Base-by-base conservation (phyloP, 169 alveolate species). In the Cryptosporidium felis region DNA sequence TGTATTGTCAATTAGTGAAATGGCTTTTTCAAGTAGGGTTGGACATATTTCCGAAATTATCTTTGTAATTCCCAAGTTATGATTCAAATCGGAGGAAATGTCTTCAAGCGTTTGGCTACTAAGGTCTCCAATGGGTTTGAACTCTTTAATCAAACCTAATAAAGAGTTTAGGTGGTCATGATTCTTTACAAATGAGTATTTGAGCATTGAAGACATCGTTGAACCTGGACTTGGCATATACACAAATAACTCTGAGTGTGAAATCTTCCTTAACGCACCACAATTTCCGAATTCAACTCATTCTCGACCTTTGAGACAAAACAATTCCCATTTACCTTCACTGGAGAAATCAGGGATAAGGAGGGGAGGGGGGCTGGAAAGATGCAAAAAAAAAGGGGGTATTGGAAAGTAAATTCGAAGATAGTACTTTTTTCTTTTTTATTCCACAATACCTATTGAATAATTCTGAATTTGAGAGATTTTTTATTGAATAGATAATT, bases 1-100 rank as follows among this genome's bases (percentile, higher is more conserved):
- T 21, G 60, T 59, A 38, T 49, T 3, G 36, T 74, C 85, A 5
- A 74, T 26, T 10, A 74, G 61, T 14, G 85, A 74, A 10, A 74
- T 34, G 6, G 85, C 66, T 18, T 56, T 74, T 16, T 51, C 40
- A 18, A 74, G 23, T 21, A 74, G 12, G 5, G 74, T 42, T 74
- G 85, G 85, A 53, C 74, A 74, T 51, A 74, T 36, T 26, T 74
- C 85, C 44, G 85, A 49, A 49, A 74, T 53, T 2, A 21, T 74
- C n/a, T 53, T n/a, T 49, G 56, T 6, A 12, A 74, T 36, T 1
- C 45, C 28, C 38, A 74, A 36, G 21, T 61, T 61, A 34, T 34
- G 49, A 28, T 65, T 47, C 61, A 46, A 28, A 26, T 3, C 30
- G 2, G 44, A 28, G 14, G 26, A 5, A 0, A 0, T 2, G 26